Percentiles rank a stretch among this genome's conserved stretches.
These are phyloP conservation scores for Lathyrus oleraceus DNA, from an alignment of 306 rosid genomes.

Conservation along the genomic window DNA sequence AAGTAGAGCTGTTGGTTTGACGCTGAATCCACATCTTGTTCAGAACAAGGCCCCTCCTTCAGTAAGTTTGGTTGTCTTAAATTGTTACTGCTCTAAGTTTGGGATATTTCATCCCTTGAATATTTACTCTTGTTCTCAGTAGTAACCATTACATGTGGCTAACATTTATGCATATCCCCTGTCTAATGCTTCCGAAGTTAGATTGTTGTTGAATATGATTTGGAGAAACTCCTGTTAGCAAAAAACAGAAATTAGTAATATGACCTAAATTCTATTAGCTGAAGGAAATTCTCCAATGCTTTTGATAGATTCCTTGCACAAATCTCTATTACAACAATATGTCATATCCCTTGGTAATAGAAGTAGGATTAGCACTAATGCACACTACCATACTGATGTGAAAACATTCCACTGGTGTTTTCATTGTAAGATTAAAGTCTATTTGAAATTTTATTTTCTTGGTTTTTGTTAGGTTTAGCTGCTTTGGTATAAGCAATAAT, in stretches of 20 bases:
- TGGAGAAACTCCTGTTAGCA: neutral
- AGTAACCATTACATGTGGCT: neutral
- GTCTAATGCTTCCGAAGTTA: constrained; percentile 17
- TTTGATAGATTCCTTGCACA: neutral
- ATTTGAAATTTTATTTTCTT: neutral
- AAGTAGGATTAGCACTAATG: neutral
- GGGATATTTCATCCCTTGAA: constrained; percentile 8
- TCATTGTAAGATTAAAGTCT: neutral
- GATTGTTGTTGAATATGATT: constrained; percentile 19
- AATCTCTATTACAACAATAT: neutral
- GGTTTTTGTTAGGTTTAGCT: constrained; percentile 3
- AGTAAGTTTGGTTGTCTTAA: constrained; percentile 54
- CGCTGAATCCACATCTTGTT: constrained; percentile 86
- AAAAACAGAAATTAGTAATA: neutral
- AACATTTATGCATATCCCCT: constrained; percentile 22
- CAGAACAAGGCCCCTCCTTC: constrained; percentile 72
- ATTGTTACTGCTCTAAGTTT: constrained; percentile 6
- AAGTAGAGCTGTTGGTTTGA: constrained; percentile 93
- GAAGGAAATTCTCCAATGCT: constrained; percentile 8
- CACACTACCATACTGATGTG: neutral
- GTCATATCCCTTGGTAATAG: neutral
- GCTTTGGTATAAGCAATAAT: constrained; percentile 2
- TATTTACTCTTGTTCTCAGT: neutral
- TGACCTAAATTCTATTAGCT: neutral
- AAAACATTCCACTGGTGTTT: neutral